Conservation (phyloP, 164 flowering plant genomes). For the Saururus chinensis region DNA sequence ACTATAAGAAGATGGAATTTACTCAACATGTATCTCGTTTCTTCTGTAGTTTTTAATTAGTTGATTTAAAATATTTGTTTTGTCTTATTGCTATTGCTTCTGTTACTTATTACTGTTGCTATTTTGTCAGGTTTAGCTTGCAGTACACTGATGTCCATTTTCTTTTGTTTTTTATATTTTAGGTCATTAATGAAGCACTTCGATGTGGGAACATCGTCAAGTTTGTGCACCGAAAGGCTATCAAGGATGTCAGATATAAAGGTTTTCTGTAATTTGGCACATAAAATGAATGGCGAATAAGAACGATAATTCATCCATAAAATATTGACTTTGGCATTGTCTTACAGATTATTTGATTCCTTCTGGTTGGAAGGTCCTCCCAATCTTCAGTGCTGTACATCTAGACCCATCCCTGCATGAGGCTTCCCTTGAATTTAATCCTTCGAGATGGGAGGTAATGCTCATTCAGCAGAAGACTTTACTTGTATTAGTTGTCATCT, state of each 20-base stretch:
- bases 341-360: constrained; percentile 50
- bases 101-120: not conserved
- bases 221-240: constrained; percentile 67
- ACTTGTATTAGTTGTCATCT: no score
- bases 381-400: constrained; percentile 63
- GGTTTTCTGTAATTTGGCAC: constrained; percentile 25
- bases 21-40: constrained; percentile 39
- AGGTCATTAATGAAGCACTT: constrained; percentile 66
- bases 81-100: not conserved
- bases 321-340: not conserved
- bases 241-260: constrained; percentile 55
- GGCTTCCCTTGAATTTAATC: constrained; percentile 38
- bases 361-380: constrained; percentile 70
- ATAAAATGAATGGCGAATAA: not conserved
- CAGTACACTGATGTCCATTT: not conserved
- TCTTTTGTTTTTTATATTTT: constrained; percentile 2
- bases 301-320: not conserved
- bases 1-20: constrained; percentile 52
- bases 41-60: not conserved
- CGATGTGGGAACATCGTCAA: constrained; percentile 66
- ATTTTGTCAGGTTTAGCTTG: not conserved
- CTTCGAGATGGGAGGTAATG: constrained; percentile 70
- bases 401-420: constrained; percentile 51
- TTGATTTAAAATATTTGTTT: not conserved
- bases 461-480: no score